Base-by-base conservation (phyloP, 2,329 filamentous ascomycete species). In the Fusarium nisikadoi region DNA sequence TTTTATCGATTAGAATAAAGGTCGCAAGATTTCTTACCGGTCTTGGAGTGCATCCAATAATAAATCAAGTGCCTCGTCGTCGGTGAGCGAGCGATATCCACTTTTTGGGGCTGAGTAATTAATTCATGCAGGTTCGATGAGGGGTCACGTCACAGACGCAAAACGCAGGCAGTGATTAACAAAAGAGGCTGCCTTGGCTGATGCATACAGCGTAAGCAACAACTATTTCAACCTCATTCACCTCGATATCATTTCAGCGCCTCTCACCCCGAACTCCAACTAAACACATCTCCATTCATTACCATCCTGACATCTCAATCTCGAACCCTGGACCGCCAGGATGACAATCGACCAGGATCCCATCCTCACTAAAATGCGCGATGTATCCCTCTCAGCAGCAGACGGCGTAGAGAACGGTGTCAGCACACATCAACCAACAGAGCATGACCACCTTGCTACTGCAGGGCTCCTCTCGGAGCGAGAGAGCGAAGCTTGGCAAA, bases 401-500 rank as follows among this genome's bases (percentile, higher is more conserved):
- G 23, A 25, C 23, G 23, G 23, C 1, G 8, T 5, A 1, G 45
- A 45, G 38, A 60, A 70, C 12, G 47, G 41, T 10, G 14, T 59
- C 8, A 13, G 25, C 9, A 47, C 23, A 1, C 31, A 39, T 19
- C 23, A 20, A n/a, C 11, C 16, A 12, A 2, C 20, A 38, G 36
- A 64, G 0, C 46, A 16, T 14, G 63, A 55, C 4, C 50, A 42
- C 8, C 45, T 14, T 12, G 23, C n/a, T 4, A 35, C 46, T 1
- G 59, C 54, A 6, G 69, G 69, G 0, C 69, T 71, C 4, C 49
- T 71, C 0, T 71, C 69, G 12, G 69, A 71, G 11, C 55, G 69
- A 8, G 69, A 71, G n/a, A 71, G 69, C 8, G 69, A 71, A 16
- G 58, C 69, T 7, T 99, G 96, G 96, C 95, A 98, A 82, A 92